phyloP scores from a whole-genome alignment of 2,329 filamentous ascomycete genomes.

The Simplicillium aogashimaense region DNA sequence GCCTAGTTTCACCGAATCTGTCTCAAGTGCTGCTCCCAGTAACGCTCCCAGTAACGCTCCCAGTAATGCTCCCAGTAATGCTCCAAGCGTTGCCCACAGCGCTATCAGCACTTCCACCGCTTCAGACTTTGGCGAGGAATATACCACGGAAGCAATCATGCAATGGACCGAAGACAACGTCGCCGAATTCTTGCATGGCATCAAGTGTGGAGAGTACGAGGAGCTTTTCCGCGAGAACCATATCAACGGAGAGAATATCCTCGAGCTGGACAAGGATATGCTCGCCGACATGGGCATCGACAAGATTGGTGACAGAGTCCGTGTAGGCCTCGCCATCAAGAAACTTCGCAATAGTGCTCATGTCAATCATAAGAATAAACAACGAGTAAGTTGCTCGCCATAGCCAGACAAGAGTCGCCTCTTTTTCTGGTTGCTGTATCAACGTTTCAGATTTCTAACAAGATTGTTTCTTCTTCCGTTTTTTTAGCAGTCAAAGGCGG shows the following conservation, averaged over 20 bases:
- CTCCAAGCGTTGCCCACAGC: too few species aligned
- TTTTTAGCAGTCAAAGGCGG: too few species aligned
- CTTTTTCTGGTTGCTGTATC: background rate
- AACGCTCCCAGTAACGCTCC: too few species aligned
- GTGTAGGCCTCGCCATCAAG: slow-evolving; percentile 79
- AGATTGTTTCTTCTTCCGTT: too few species aligned
- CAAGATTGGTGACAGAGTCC: slow-evolving; percentile 92
- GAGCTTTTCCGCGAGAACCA: slow-evolving; percentile 83
- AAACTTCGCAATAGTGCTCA: slow-evolving; percentile 69
- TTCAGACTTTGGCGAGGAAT: slow-evolving; percentile 82
- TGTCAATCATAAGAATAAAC: slow-evolving; percentile 70
- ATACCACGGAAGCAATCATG: slow-evolving; percentile 65
- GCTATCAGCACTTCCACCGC: slow-evolving; percentile 28
- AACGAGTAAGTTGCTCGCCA: slow-evolving; percentile 53
- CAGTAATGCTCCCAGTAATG: too few species aligned
- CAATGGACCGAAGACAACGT: slow-evolving; percentile 90
- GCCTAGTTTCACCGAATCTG: slow-evolving; percentile 43
- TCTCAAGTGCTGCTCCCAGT: slow-evolving; percentile 41
- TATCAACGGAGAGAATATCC: slow-evolving; percentile 92
- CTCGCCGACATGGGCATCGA: slow-evolving; percentile 98
- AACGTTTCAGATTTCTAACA: too few species aligned
- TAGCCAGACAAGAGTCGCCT: background rate
- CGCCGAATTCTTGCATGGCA: slow-evolving; percentile 79
- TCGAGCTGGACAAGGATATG: slow-evolving; percentile 95
- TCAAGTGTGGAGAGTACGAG: slow-evolving; percentile 92